A percentile compares a stretch with the other conserved stretches of the same genome.
phyloP scores from a whole-genome alignment of 1,139 yeast species.

The Hyphopichia buzzinii region DNA sequence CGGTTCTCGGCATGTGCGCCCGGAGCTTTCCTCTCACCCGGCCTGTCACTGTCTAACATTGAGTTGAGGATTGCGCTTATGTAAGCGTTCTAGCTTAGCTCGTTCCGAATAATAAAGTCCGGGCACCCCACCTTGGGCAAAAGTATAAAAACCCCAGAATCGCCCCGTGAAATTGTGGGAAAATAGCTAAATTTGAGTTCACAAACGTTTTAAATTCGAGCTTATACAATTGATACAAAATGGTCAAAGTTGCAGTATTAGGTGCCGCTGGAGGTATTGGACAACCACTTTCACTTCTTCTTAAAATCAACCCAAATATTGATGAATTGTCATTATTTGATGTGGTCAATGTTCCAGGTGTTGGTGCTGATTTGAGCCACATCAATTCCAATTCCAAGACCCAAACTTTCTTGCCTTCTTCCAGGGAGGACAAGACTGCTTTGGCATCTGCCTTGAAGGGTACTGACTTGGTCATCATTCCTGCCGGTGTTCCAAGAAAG shows the following conservation, averaged over 20 bases:
- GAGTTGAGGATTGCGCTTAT: no score
- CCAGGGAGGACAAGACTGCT: conserved; percentile 69
- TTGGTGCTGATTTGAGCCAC: conserved; percentile 93
- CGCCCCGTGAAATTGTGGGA: no score
- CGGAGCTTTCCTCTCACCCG: no score
- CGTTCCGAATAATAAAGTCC: no score
- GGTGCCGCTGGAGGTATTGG: conserved; percentile 99
- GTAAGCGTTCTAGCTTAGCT: no score
- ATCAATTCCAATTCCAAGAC: conserved; percentile 87
- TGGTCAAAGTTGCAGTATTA: conserved; percentile 77
- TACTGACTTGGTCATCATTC: conserved; percentile 87
- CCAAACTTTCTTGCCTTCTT: conserved; percentile 72
- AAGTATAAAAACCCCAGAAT: no score
- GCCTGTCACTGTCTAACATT: no score
- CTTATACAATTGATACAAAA: no score
- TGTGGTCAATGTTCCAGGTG: conserved; percentile 94
- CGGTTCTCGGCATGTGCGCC: no score
- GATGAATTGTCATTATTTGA: conserved; percentile 86
- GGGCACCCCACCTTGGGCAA: no score
- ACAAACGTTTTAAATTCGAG: no score
- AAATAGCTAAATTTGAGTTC: no score
- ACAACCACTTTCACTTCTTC: conserved; percentile 89
- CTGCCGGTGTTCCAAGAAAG: conserved; percentile 99
- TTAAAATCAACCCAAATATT: conserved; percentile 85
- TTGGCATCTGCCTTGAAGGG: conserved; percentile 73